phyloP scores from a whole-genome alignment of 768 basidiomycete genomes.

The Phallus indusiatus region DNA sequence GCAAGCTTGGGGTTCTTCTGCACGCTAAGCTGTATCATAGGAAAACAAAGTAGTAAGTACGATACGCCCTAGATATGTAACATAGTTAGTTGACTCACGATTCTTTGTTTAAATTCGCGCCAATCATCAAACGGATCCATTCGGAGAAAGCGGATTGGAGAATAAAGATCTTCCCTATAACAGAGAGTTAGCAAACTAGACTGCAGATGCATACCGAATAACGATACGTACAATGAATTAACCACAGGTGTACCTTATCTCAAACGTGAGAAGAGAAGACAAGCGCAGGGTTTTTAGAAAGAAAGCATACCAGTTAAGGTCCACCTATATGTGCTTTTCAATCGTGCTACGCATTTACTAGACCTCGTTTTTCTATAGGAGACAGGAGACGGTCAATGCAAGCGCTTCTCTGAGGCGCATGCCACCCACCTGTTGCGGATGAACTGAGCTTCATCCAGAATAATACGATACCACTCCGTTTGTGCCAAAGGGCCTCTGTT shows the following conservation, averaged over 20 bases:
- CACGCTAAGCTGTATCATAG: slow-evolving; percentile 31
- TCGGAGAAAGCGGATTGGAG: slow-evolving; percentile 57
- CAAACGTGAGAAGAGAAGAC: not conserved
- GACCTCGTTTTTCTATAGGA: slow-evolving; percentile 39
- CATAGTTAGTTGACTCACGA: slow-evolving; percentile 29
- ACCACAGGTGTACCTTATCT: slow-evolving; percentile 51
- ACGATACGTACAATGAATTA: slow-evolving; percentile 44
- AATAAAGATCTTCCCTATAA: slow-evolving; percentile 59
- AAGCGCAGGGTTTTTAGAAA: not conserved
- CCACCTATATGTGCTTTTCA: slow-evolving; percentile 66
- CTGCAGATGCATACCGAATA: not conserved
- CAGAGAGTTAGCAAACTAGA: not conserved
- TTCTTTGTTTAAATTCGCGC: slow-evolving; percentile 48
- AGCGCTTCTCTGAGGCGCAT: not conserved
- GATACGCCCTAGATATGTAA: not conserved
- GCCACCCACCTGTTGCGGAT: slow-evolving; percentile 50
- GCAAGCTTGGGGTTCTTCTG: slow-evolving; percentile 54
- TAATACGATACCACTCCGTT: slow-evolving; percentile 55
- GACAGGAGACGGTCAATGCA: not conserved
- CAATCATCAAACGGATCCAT: slow-evolving; percentile 62
- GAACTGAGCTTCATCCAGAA: slow-evolving; percentile 75
- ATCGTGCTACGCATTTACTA: slow-evolving; percentile 48
- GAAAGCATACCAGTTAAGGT: slow-evolving; percentile 43
- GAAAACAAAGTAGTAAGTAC: not conserved
- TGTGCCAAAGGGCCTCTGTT: slow-evolving; percentile 50